These are phyloP conservation scores for Cyberlindnera japonica DNA, from an alignment of 805 yeast genomes.

Conservation along the genomic window DNA sequence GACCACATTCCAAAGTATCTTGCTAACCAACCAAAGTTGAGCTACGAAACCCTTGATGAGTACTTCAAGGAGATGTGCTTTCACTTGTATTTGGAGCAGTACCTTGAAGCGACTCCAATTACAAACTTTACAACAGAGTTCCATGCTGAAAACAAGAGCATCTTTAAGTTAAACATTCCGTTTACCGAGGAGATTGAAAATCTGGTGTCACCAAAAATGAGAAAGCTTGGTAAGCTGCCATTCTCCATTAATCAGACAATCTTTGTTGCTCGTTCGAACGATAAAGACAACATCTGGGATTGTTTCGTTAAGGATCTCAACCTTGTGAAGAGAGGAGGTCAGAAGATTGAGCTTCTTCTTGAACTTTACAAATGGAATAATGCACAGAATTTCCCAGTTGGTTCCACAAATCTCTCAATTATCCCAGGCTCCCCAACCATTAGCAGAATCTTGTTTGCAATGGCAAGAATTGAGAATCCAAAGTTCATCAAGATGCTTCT, in stretches of 20 bases:
- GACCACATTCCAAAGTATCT: constrained; percentile 27
- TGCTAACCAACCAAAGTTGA: constrained; percentile 36
- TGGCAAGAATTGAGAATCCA: constrained; percentile 54
- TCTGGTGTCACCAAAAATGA: constrained; percentile 47
- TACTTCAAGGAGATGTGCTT: constrained; percentile 59
- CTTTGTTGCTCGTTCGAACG: constrained; percentile 42
- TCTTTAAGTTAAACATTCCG: constrained; percentile 41
- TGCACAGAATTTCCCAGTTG: constrained; percentile 42
- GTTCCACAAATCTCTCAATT: constrained; percentile 38
- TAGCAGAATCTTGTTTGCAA: constrained; percentile 60
- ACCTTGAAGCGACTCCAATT: constrained; percentile 42
- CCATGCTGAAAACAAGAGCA: constrained; percentile 41
- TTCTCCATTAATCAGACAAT: constrained; percentile 57
- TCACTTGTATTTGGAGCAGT: constrained; percentile 62
- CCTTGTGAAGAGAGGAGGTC: constrained; percentile 29
- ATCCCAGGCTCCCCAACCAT: constrained; percentile 64
- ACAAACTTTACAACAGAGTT: constrained; percentile 50
- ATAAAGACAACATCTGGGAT: constrained; percentile 56
- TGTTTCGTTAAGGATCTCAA: constrained; percentile 48
- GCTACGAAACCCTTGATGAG: constrained; percentile 45
- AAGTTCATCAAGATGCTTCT: constrained; percentile 50
- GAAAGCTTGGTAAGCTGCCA: constrained; percentile 53
- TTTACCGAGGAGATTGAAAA: constrained; percentile 46
- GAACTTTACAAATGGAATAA: constrained; percentile 59
- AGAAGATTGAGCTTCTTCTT: constrained; percentile 41